Base-by-base conservation (phyloP, 768 basidiomycete species). In the Polyporus arcularius region DNA sequence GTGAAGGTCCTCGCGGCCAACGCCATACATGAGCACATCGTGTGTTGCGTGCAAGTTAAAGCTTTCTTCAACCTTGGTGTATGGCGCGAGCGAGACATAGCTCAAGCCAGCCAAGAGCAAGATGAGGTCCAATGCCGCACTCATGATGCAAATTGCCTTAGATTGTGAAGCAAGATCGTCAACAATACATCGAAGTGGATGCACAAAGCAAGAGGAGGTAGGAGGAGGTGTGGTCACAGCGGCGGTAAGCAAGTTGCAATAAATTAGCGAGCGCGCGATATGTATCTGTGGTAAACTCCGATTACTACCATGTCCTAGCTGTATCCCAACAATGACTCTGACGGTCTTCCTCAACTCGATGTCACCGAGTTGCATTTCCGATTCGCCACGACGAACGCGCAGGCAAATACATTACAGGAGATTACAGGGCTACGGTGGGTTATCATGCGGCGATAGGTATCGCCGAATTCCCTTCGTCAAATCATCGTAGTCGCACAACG, bases 61-160 rank as follows among this genome's bases (percentile, higher is more conserved):
- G 69, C 90, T 92, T 75, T 99, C 97, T 73, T 99, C 97, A 31
- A 99, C 97, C 76, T 99, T 99, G 4, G 92, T 91, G 71, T 90
- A 94, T 0, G 97, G 96, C 2, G 92, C 84, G 3, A 92, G 76
- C 28, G 90, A 65, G 49, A 96, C 89, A 64, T 96, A 89, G 1
- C 70, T 66, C 81, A 86, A 90, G 54, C 79, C 78, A 48, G 79
- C 77, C 0, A 67, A 68, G 28, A 87, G 71, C 15, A 90, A 68
- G 10, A 85, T 67, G 18, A 76, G 63, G 67, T 92, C 90, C 16
- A 83, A 74, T 4, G 67, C 60, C 9, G 74, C 58, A 62, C 71
- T 74, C 79, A 80, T 79, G n/a, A 2, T 26, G 14, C 46, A 28
- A 45, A 16, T 12, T 5, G 14, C 43, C 43, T 12, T 45, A 11